A percentile compares a stretch with the other conserved stretches of the same genome.
Conservation (phyloP, 2,329 filamentous ascomycete species). For the Penicillium sp. region DNA sequence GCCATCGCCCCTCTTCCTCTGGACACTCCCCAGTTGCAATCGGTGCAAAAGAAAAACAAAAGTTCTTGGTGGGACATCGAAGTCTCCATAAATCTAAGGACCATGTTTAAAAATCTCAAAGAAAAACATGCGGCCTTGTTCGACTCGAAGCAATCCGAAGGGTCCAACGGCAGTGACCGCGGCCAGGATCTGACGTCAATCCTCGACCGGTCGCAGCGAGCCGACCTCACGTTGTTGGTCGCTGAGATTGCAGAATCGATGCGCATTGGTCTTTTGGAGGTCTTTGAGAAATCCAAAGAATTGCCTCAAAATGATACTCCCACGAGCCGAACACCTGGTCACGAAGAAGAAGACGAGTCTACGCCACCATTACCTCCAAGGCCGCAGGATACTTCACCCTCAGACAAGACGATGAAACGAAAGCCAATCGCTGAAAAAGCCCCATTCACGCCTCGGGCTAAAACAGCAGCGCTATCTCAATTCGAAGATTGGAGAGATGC, state of each 20-base stretch:
- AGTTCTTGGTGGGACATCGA: not conserved
- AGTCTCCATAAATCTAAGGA: not conserved
- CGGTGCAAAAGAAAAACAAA: not conserved
- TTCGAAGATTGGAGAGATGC: slow-evolving; percentile 81
- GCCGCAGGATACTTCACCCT: slow-evolving; percentile 6
- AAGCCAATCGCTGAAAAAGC: slow-evolving; percentile 15
- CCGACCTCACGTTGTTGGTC: slow-evolving; percentile 47
- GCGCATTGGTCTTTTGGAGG: slow-evolving; percentile 42
- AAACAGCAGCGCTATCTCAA: slow-evolving; percentile 65
- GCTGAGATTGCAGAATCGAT: slow-evolving; percentile 46
- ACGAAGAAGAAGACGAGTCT: slow-evolving; percentile 30
- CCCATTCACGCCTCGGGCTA: slow-evolving; percentile 54
- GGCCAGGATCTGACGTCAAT: slow-evolving; percentile 49
- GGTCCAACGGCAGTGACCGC: slow-evolving; percentile 25
- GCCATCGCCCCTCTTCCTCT: not conserved
- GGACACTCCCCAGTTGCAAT: not conserved
- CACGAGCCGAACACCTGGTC: not conserved
- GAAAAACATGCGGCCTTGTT: slow-evolving; percentile 36
- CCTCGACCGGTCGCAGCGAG: slow-evolving; percentile 46
- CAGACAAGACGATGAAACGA: slow-evolving; percentile 8
- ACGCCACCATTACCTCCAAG: slow-evolving; percentile 17
- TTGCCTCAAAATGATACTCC: slow-evolving; percentile 3
- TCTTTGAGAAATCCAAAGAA: slow-evolving; percentile 37
- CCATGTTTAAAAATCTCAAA: slow-evolving; percentile 40
- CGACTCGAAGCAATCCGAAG: slow-evolving; percentile 31